Evolutionary conservation across 495 filamentous ascomycete species (phyloP), one percentile per base, ranked within the genome.

Genomic region (Podospora anserina): DNA sequence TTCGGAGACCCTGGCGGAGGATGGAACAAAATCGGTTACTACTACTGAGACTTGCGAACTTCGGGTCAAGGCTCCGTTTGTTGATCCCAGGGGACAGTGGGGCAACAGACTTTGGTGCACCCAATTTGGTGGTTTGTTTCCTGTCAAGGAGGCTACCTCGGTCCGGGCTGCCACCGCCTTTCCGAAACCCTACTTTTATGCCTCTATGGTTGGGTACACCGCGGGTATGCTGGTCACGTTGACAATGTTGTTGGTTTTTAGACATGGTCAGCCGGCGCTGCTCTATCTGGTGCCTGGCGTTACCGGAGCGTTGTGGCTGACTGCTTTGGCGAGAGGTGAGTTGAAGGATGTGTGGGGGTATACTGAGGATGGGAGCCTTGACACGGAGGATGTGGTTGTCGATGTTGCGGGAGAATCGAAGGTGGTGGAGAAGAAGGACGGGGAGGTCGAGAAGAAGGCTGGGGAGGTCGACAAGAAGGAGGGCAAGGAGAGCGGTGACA

Each of bases 201-300:
- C 93, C 13, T 86, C 89, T 23, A 49, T 98, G 57, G 70, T 86
- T 9, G 95, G 96, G 0, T 99, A 99, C 77, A 67, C 91, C 0
- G 19, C 88, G 18, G 93, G 92, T 3, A 93, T 98, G 91, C 44
- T 93, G 5, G 78, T 83, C 7, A 97, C 94, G 0, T 75, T 97
- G 32, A 80, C 83, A 0, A 90, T 93, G 44, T 91, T 98, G 83
- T 83, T 93, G 39, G 80, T 90, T 23, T 94, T 84, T 66, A 83
- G 88, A 44, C 92, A 95, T 69, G 91, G 91, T 11, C 95, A 99
- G 71, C 95, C 95, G 0, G 95, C 95, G 13, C 84, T 99, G 55
- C 81, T 99, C 7, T 99, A 99, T 73, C 87, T 99, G 16, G 96
- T 98, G 2, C 95, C 95, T 0, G 88, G 91, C 2, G 93, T 97